These are phyloP conservation scores for Acer saccharum DNA, from an alignment of 345 rosid genomes.

Conservation along the genomic window DNA sequence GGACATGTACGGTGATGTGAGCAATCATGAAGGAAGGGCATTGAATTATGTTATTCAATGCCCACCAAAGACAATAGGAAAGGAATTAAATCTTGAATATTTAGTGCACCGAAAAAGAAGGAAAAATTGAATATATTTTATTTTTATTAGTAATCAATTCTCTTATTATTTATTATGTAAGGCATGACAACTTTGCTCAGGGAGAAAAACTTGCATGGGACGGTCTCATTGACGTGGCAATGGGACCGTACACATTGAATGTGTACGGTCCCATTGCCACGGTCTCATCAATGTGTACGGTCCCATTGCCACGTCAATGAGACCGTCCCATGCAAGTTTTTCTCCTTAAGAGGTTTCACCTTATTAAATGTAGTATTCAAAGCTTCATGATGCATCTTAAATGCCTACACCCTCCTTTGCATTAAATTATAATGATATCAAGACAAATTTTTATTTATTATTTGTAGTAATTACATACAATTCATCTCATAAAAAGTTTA, in stretches of 20 bases:
- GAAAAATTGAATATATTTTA: not conserved
- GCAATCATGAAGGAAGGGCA: not conserved
- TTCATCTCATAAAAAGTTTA: not conserved
- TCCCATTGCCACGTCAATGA: too few relatives aligned
- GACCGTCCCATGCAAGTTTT: too few relatives aligned
- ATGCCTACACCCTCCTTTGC: slow-evolving; percentile 31
- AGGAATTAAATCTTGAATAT: slow-evolving; percentile 5
- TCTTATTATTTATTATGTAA: not conserved
- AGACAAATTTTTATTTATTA: not conserved
- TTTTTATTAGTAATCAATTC: not conserved
- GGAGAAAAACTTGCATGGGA: too few relatives aligned
- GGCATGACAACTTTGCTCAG: slow-evolving; percentile 3
- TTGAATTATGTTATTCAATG: slow-evolving; percentile 16
- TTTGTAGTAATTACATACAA: not conserved
- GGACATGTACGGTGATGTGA: not conserved
- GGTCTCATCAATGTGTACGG: too few relatives aligned
- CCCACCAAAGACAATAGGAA: slow-evolving; percentile 12
- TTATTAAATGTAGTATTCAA: slow-evolving; percentile 18
- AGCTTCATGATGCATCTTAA: slow-evolving; percentile 14
- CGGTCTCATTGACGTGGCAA: too few relatives aligned
- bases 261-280: too few relatives aligned
- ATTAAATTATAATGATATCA: slow-evolving; percentile 5
- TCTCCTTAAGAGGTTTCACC: not conserved
- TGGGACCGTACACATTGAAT: too few relatives aligned
- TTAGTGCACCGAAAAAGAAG: not conserved